Evolutionary conservation across 108 stramenopile species (phyloP), one percentile per base, ranked within the genome.

Genomic region (Nitzschia sp.): DNA sequence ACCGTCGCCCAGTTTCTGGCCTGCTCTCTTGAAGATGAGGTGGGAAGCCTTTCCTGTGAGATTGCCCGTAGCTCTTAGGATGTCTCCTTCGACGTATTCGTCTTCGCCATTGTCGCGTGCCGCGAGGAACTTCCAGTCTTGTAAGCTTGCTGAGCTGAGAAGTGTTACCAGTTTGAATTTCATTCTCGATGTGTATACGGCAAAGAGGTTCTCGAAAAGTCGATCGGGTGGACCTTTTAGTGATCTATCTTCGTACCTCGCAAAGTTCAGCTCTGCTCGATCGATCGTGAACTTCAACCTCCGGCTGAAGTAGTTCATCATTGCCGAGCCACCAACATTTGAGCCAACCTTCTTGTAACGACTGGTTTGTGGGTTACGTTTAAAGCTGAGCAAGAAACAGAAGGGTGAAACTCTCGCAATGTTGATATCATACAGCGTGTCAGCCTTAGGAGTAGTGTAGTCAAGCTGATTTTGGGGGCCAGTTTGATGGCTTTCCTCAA

Each of bases 121-220:
- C 17, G 91, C 82, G 22, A 95, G 81, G 63, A 68, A 78, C 58
- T 84, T 87, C 94, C 94, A 95, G 48, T 95, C 91, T 50, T 95
- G 83, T 33, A 95, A 65, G 64, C 83, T 93, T n/a, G 88, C 84
- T 1, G 94, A 81, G 13, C 85, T 80, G 69, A 95, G 70, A 3
- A 95, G 59, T 17, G 84, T 72, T 22, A 92, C 74, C 63, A 92
- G 48, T 71, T 95, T 91, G 19, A 84, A 79, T 68, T 95, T 95
- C 63, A 93, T 85, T 45, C 85, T 73, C 0, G 86, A 71, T 38
- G 84, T 62, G 54, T 95, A 95, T 0, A 90, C 90, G 8, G 91
- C 85, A 34, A 65, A 75, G 32, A 95, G 48, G 3, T 80, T 64
- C 60, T 92, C 88, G n/a, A 86, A 65, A n/a, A 95, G 48, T 26